Percentiles rank a stretch among this genome's conserved stretches.
Conservation (phyloP, 228 moss, liverwort and hornwort genomes). For the Sphagnum magellanicum region DNA sequence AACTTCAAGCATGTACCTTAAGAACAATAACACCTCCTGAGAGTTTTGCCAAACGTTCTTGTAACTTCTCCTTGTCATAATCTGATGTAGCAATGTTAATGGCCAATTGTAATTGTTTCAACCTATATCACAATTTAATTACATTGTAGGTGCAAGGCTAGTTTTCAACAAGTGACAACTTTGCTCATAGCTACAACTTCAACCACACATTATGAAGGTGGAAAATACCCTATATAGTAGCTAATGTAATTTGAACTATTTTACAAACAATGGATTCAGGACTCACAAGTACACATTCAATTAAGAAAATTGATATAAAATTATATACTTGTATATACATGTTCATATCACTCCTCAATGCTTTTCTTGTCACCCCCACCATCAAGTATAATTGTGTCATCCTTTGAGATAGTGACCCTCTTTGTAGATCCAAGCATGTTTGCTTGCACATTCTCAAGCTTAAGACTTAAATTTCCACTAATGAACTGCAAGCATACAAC, state of each 20-base stretch:
- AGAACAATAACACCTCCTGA: constrained; percentile 86
- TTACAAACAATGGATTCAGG: no score
- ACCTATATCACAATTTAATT: neutral
- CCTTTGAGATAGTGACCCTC: constrained; percentile 86
- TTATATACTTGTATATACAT: no score
- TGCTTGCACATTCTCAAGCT: constrained; percentile 59
- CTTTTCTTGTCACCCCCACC: constrained; percentile 67
- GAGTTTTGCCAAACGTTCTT: constrained; percentile 78
- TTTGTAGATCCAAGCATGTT: constrained; percentile 83
- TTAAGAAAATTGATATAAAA: no score
- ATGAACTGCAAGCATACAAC: constrained; percentile 44
- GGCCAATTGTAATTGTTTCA: constrained; percentile 59
- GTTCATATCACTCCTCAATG: constrained; percentile 83
- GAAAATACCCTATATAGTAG: no score
- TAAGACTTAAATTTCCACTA: constrained; percentile 77
- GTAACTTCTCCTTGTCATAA: constrained; percentile 82
- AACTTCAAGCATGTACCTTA: constrained; percentile 33
- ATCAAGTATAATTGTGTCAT: constrained; percentile 87
- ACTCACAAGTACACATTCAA: no score
- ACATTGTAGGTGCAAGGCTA: no score
- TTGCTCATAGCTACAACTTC: no score
- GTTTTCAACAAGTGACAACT: no score
- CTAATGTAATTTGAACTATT: no score
- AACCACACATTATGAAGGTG: no score
- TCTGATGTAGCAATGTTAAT: constrained; percentile 58